Conservation (phyloP, 345 rosid species). For the Lagerstroemia speciosa region DNA sequence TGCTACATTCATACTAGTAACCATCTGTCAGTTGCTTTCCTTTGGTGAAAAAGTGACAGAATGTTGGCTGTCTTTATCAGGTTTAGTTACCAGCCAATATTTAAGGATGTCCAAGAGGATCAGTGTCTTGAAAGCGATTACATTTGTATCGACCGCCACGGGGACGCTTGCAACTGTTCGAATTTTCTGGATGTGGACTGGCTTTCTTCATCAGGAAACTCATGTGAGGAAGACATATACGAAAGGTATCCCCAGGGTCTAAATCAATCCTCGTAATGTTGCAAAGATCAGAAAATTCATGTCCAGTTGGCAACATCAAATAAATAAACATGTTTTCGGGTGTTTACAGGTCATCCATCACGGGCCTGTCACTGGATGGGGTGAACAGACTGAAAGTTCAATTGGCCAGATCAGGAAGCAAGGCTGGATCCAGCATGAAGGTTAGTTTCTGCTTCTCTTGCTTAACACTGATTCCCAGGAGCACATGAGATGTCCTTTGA, state of each 20-base stretch:
- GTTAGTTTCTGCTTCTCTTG: constrained; percentile 24
- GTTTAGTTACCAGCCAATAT: not conserved
- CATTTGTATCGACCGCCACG: constrained; percentile 46
- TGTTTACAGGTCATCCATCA: constrained; percentile 45
- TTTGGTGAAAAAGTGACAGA: not conserved
- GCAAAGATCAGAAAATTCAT: not conserved
- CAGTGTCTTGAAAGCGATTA: constrained; percentile 36
- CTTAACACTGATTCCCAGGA: not conserved
- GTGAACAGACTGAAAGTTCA: constrained; percentile 32
- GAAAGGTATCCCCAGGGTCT: constrained; percentile 43
- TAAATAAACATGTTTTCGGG: not conserved
- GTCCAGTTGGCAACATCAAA: not conserved
- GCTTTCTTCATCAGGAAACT: constrained; percentile 92
- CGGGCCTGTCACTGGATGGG: constrained; percentile 44
- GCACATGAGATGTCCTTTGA: not conserved
- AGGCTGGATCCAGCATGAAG: constrained; percentile 37
- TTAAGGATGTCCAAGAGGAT: constrained; percentile 38
- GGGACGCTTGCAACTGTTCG: constrained; percentile 54
- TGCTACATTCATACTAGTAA: not conserved
- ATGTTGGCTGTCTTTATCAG: not conserved
- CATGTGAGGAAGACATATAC: constrained; percentile 69
- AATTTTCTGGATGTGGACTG: constrained; percentile 73
- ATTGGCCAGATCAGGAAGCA: constrained; percentile 30
- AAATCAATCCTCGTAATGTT: not conserved
- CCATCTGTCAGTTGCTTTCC: not conserved